Conservation (phyloP, 169 alveolate species). For the Cryptosporidium baileyi region DNA sequence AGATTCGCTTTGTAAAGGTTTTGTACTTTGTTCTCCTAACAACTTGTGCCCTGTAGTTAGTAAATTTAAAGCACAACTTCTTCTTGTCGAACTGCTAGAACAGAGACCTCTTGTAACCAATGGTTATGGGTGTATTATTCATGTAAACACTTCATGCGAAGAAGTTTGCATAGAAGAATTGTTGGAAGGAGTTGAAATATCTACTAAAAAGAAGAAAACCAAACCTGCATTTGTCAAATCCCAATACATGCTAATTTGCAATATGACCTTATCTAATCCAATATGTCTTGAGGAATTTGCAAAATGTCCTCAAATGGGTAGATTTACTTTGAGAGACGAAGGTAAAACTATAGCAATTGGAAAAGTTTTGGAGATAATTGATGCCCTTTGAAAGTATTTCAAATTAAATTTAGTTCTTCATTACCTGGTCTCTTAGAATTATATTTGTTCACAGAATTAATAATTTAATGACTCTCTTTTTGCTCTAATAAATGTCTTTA, state of each 20-base stretch:
- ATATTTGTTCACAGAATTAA: not conserved
- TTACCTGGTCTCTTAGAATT: not conserved
- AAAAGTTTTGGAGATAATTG: slow-evolving; percentile 79
- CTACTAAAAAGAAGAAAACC: slow-evolving; percentile 79
- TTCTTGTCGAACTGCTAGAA: slow-evolving; percentile 89
- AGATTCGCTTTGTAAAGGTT: slow-evolving; percentile 93
- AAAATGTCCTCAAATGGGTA: slow-evolving; percentile 89
- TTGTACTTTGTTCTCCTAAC: slow-evolving; percentile 90
- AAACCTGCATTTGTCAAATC: slow-evolving; percentile 84
- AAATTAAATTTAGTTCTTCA: not conserved
- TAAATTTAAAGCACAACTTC: slow-evolving; percentile 89
- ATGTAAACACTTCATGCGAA: slow-evolving; percentile 86
- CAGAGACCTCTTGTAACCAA: slow-evolving; percentile 91
- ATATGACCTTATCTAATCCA: slow-evolving; percentile 78
- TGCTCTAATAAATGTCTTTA: slow-evolving; percentile 48
- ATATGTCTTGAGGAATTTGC: slow-evolving; percentile 91
- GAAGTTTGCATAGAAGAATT: slow-evolving; percentile 83
- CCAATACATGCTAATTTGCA: slow-evolving; percentile 79
- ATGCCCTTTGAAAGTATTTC: slow-evolving; percentile 15
- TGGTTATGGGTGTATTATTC: slow-evolving; percentile 93
- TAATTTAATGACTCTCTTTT: not conserved
- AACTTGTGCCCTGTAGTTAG: slow-evolving; percentile 90
- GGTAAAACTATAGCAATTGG: slow-evolving; percentile 92
- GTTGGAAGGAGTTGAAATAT: slow-evolving; percentile 78
- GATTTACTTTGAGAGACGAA: slow-evolving; percentile 96